Evolutionary conservation across 2,329 filamentous ascomycete species (phyloP).

Genomic region (Alternaria gansuensis): DNA sequence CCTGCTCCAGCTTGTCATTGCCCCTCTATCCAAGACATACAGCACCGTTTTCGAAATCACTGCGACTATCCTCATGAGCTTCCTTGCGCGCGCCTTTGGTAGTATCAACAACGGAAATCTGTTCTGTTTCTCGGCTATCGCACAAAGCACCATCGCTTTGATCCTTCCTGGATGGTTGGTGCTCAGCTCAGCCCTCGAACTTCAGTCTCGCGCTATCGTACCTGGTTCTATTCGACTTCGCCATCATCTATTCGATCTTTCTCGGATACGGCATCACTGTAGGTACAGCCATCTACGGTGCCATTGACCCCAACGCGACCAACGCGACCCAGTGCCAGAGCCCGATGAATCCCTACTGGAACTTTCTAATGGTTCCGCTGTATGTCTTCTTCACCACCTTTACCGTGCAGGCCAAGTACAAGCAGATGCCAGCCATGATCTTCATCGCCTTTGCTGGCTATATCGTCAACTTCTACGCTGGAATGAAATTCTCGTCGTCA

Average conservation of each 20-base stretch:
- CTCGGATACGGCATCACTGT: slow-evolving; percentile 62
- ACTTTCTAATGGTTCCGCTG: slow-evolving; percentile 78
- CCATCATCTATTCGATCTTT: slow-evolving; percentile 62
- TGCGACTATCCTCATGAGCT: slow-evolving; percentile 58
- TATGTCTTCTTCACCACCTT: slow-evolving; percentile 73
- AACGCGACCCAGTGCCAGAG: slow-evolving; percentile 54
- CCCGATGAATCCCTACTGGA: slow-evolving; percentile 61
- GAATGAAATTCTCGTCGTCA: slow-evolving; percentile 70
- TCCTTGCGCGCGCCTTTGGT: slow-evolving; percentile 59
- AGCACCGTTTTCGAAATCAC: slow-evolving; percentile 60
- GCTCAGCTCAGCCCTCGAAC: slow-evolving; percentile 58
- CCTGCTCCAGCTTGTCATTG: slow-evolving; percentile 76
- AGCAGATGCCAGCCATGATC: slow-evolving; percentile 78
- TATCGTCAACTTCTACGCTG: slow-evolving; percentile 77
- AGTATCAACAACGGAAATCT: slow-evolving; percentile 54
- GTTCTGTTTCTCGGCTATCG: slow-evolving; percentile 61
- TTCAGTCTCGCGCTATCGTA: slow-evolving; percentile 58
- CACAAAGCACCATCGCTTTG: slow-evolving; percentile 60
- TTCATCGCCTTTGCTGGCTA: slow-evolving; percentile 76
- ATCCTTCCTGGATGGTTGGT: slow-evolving; percentile 61
- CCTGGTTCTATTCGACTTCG: slow-evolving; percentile 60
- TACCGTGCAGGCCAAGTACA: slow-evolving; percentile 82
- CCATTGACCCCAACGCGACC: slow-evolving; percentile 57
- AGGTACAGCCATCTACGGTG: slow-evolving; percentile 58
- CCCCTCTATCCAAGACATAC: slow-evolving; percentile 76